These are phyloP conservation scores for Fusarium compactum DNA, from an alignment of 2,329 filamentous ascomycete genomes.

Conservation along the genomic window DNA sequence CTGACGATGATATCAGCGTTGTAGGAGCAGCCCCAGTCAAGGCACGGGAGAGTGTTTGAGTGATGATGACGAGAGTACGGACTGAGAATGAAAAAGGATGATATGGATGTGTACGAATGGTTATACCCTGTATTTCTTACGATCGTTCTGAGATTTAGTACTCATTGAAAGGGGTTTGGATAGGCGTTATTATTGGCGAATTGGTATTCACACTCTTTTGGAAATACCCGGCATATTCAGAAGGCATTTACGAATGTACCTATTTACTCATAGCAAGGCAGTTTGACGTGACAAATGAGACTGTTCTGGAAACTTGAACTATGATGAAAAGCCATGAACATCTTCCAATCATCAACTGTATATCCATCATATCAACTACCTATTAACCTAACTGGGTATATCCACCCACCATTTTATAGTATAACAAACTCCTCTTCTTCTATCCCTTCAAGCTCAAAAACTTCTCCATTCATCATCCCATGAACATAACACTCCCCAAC, in stretches of 20 bases:
- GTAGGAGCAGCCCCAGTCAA: conserved; percentile 54
- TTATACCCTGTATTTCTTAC: conserved; percentile 45
- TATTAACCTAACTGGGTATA: conserved; percentile 15
- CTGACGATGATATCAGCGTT: conserved; percentile 53
- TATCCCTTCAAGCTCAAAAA: conserved; percentile 37
- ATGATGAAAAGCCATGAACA: background rate
- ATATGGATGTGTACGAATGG: background rate
- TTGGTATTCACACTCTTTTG: conserved; percentile 24
- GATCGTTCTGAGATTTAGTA: conserved; percentile 25
- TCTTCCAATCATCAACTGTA: no score
- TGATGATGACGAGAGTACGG: background rate
- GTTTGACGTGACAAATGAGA: conserved; percentile 4
- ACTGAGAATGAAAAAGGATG: background rate
- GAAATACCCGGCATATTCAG: background rate
- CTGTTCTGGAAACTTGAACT: background rate
- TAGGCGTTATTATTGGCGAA: conserved; percentile 30
- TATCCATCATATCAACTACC: background rate
- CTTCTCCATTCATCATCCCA: conserved; percentile 54
- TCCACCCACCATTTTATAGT: conserved; percentile 34
- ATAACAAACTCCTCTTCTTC: conserved; percentile 50
- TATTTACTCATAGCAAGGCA: background rate
- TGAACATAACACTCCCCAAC: conserved; percentile 55
- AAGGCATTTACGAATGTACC: background rate
- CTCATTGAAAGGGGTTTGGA: conserved; percentile 12
- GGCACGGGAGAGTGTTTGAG: conserved; percentile 55